Base-by-base conservation (phyloP, 805 yeast species). In the Yamadazyma philogaea region DNA sequence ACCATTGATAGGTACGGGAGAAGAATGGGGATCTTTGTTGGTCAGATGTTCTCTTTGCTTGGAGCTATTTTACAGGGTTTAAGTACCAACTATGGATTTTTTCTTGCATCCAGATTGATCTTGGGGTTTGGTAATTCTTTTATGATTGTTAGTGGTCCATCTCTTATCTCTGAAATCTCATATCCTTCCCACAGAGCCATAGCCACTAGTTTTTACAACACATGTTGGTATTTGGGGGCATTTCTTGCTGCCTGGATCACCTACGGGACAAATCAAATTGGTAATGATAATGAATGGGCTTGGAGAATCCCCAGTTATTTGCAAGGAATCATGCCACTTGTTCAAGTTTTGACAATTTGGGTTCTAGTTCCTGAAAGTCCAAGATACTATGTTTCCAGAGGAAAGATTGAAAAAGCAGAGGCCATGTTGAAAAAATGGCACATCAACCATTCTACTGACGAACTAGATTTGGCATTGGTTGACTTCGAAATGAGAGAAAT, bases 281-380 rank as follows among this genome's bases (percentile, higher is more conserved):
- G 47, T 7, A 49, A 34, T 34, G 53, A 61, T 30, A 50, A 37
- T 35, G 53, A 61, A 26, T 69, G 71, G 66, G 61, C 71, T 20
- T 78, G 82, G 82, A 74, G 78, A 60, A 61, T 78, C 42, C 83
- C 84, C 30, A 66, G 79, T 10, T 66, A 66, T 39, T 45, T 78
- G 32, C 84, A 79, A 58, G 77, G 72, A 32, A 52, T 64, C 14
- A 60, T 73, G 48, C 80, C 83, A 2, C 18, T 68, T 3, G 14
- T 72, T 19, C 79, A 75, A 52, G 17, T 65, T 7, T 2, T 47
- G 2, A 52, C 66, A 20, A 45, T 72, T 34, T 68, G n/a, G n/a
- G n/a, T 57, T 59, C 51, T 59, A 34, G 63, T 72, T 40, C 81
- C 81, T 18, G 79, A 75, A 53, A 68, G 74, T 12, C 80, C 80